Evolutionary conservation across 768 basidiomycete genomes (phyloP).

Genomic region (Amanita rubescens): DNA sequence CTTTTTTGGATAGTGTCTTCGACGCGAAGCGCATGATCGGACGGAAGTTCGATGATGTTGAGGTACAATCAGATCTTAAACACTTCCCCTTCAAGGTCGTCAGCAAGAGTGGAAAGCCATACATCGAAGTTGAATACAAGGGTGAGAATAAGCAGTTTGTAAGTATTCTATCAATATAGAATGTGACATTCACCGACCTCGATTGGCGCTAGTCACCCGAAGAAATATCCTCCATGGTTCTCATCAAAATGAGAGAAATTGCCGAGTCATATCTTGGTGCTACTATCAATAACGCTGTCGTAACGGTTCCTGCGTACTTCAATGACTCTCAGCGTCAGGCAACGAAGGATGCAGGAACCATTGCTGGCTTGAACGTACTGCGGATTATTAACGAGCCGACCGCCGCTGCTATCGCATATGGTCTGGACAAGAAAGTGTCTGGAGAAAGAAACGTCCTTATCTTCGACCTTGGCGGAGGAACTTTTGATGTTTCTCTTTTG

Average conservation of each 20-base stretch:
- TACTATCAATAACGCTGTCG: conserved; percentile 82
- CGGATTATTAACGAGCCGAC: conserved; percentile 99
- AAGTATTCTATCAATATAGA: conserved; percentile 22
- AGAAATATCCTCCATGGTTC: conserved; percentile 97
- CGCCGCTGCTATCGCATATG: conserved; percentile 96
- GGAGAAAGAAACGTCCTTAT: conserved; percentile 95
- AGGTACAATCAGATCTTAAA: conserved; percentile 78
- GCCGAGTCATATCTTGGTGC: conserved; percentile 93
- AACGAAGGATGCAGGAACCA: conserved; percentile 95
- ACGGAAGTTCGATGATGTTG: conserved; percentile 78
- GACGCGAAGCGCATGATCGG: conserved; percentile 98
- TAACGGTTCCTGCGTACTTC: conserved; percentile 97
- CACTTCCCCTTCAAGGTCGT: conserved; percentile 95
- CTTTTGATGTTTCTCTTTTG: conserved; percentile 94
- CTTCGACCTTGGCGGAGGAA: conserved; percentile 98
- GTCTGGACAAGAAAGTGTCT: conserved; percentile 88
- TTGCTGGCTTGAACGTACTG: conserved; percentile 90
- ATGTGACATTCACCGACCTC: conserved; percentile 12
- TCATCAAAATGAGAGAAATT: conserved; percentile 97
- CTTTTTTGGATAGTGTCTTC: conserved; percentile 59
- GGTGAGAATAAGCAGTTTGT: conserved; percentile 92
- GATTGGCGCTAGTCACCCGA: conserved; percentile 81
- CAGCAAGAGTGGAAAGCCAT: conserved; percentile 83
- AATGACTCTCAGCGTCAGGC: conserved; percentile 99
- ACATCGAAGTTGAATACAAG: conserved; percentile 85